These are phyloP conservation scores for Brassica juncea DNA, from an alignment of 345 rosid species.

Conservation along the genomic window DNA sequence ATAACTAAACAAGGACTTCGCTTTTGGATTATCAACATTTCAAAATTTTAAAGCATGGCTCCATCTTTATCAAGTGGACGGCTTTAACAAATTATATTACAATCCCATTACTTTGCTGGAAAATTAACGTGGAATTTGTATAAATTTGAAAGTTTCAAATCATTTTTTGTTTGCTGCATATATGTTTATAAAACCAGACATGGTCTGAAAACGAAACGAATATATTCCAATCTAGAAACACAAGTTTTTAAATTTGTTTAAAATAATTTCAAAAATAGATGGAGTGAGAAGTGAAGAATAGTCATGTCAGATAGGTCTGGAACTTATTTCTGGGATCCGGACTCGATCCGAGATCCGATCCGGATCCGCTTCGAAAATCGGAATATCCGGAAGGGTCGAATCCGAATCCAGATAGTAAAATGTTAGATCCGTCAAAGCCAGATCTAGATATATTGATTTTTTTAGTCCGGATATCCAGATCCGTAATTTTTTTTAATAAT, in stretches of 20 bases:
- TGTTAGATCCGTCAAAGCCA: too few species aligned
- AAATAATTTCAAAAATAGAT: background rate
- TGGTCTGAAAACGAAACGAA: background rate
- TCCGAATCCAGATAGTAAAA: too few species aligned
- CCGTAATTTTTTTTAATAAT: too few species aligned
- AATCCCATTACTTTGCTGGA: background rate
- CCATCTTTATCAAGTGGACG: constrained; percentile 1
- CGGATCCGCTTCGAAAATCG: too few species aligned
- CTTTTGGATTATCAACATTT: background rate
- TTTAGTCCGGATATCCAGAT: too few species aligned
- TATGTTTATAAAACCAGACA: background rate
- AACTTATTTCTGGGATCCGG: too few species aligned
- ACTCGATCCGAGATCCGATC: too few species aligned
- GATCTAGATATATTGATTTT: too few species aligned
- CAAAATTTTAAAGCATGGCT: background rate
- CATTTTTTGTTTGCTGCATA: background rate
- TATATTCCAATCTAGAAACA: background rate
- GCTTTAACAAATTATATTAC: background rate
- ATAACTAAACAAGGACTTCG: background rate
- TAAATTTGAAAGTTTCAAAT: background rate
- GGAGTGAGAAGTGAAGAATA: constrained; percentile 20
- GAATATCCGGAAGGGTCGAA: too few species aligned
- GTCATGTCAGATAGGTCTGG: too few species aligned
- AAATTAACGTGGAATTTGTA: background rate
- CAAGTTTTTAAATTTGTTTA: background rate